Conservation (phyloP, 305 asterid genomes). For the Fraxinus greggii region DNA sequence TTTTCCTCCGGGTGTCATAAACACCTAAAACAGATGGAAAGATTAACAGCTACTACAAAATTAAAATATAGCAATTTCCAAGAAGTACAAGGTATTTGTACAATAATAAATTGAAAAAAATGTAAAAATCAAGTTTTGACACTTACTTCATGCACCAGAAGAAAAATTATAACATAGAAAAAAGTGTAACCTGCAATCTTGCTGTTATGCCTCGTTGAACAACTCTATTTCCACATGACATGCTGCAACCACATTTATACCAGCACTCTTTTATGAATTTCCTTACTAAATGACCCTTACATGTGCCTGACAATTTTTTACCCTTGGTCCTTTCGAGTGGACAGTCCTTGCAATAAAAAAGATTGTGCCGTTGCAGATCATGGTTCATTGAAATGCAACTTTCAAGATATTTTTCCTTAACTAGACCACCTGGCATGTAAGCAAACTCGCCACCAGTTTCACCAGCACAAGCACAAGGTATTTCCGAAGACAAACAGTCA, state of each 20-base stretch:
- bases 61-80: not conserved
- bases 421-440: slow-evolving; percentile 47
- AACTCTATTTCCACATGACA: slow-evolving; percentile 64
- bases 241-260: slow-evolving; percentile 66
- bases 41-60: not conserved
- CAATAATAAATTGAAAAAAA: not conserved
- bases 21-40: slow-evolving; percentile 37
- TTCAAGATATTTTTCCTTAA: slow-evolving; percentile 47
- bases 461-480: slow-evolving; percentile 56
- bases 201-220: slow-evolving; percentile 63
- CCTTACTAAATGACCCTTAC: slow-evolving; percentile 63
- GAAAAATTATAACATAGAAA: slow-evolving; percentile 11
- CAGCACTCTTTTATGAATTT: slow-evolving; percentile 75
- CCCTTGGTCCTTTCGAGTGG: slow-evolving; percentile 50
- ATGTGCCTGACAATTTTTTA: slow-evolving; percentile 34
- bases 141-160: not conserved
- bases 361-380: slow-evolving; percentile 36
- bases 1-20: slow-evolving; percentile 44
- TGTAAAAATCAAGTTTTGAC: not conserved
- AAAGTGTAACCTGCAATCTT: slow-evolving; percentile 48
- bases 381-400: slow-evolving; percentile 44
- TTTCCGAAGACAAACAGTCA: slow-evolving; percentile 48
- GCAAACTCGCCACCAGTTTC: slow-evolving; percentile 57
- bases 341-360: slow-evolving; percentile 57
- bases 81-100: not conserved